Evolutionary conservation across 2,329 filamentous ascomycete genomes (phyloP), one percentile per base, ranked within the genome.

Genomic region (Bimuria novae-zelandiae): DNA sequence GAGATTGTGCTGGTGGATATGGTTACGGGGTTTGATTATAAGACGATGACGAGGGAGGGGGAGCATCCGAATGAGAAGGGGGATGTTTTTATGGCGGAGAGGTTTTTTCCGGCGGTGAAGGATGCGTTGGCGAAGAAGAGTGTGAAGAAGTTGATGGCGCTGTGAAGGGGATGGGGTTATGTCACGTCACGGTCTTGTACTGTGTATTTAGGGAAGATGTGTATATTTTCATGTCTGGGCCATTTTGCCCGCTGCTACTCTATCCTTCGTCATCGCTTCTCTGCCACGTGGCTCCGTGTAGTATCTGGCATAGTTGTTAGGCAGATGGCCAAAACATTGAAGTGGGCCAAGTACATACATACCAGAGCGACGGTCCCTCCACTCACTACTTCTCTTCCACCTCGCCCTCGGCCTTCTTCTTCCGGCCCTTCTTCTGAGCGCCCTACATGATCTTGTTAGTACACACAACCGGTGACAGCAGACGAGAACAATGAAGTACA

Each of bases 41-140:
- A 63, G n/a, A 59, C 55, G 4, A 70, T 73, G 37, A 72, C 70
- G 0, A 53, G 49, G 10, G 71, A 73, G 29, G 71, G 70, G 42
- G 67, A 71, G 57, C 71, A 73, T 49, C 70, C 71, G 12, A 72
- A 72, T 39, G 57, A 57, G 21, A 42, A 41, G 2, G 71, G 71
- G 11, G 63, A 67, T 23, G 55, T 63, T 48, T 71, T 72, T 55
- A 62, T 73, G 55, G 64, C 64, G 2, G 52, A 46, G 30, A 64
- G 63, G 50, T 72, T 70, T 50, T 63, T 62, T 32, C 47, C 40
- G 3, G 54, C 61, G 11, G 58, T 68, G 5, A 55, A 49, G 35
- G 57, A 57, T 27, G 19, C 35, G 30, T 4, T 46, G 43, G 43
- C 36, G 29, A 27, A 25, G 43, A 25, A 25, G 30, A 36, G 19